Conservation (phyloP, 495 filamentous ascomycete species). For the Penicillium odoratum region DNA sequence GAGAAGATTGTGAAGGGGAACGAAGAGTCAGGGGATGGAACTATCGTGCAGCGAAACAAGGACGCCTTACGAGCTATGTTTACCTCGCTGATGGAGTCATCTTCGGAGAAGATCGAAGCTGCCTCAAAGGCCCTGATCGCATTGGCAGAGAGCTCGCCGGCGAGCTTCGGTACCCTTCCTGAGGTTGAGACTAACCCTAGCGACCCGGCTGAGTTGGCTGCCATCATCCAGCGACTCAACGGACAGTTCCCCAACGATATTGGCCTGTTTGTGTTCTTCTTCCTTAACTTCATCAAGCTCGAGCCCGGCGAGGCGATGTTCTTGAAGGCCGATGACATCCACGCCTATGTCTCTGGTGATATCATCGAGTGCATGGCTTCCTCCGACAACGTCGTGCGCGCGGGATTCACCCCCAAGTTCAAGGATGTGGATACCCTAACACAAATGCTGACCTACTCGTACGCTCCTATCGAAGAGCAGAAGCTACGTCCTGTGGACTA, state of each 20-base stretch:
- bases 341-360: slow-evolving; percentile 93
- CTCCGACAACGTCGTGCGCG: slow-evolving; percentile 95
- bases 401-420: slow-evolving; percentile 97
- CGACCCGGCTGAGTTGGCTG: slow-evolving; percentile 61
- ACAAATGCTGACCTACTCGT: slow-evolving; percentile 89
- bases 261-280: slow-evolving; percentile 76
- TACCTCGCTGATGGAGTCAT: slow-evolving; percentile 74
- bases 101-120: slow-evolving; percentile 60
- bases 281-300: slow-evolving; percentile 80
- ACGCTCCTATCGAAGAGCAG: slow-evolving; percentile 89
- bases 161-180: slow-evolving; percentile 41
- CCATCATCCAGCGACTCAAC: slow-evolving; percentile 74
- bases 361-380: slow-evolving; percentile 99
- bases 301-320: slow-evolving; percentile 92
- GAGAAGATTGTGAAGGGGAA: slow-evolving; percentile 64
- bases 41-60: slow-evolving; percentile 68
- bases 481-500: slow-evolving; percentile 87
- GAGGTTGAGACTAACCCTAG: slow-evolving; percentile 38
- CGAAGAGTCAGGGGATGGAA: slow-evolving; percentile 59
- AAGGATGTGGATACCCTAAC: slow-evolving; percentile 94
- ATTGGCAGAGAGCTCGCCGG: slow-evolving; percentile 58
- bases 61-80: slow-evolving; percentile 74
- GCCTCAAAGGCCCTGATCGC: slow-evolving; percentile 67
- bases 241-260: slow-evolving; percentile 74
- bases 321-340: slow-evolving; percentile 92